A percentile compares a stretch with the other conserved stretches of the same genome.
Conservation (phyloP, 2,329 filamentous ascomycete species). For the Dactylonectria macrodidyma region DNA sequence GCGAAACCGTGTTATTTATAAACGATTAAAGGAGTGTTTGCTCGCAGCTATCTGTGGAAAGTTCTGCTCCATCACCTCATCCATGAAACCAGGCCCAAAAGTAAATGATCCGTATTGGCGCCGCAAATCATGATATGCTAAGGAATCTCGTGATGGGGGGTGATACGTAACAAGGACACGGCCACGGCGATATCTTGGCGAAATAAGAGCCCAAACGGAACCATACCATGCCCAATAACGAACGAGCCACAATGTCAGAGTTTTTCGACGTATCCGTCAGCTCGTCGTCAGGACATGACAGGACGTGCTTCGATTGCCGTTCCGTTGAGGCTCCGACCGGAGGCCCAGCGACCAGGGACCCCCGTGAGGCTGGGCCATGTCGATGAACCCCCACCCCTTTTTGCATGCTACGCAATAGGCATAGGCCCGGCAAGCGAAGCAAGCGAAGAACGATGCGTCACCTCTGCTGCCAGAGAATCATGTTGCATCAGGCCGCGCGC, state of each 20-base stretch:
- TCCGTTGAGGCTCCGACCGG: constrained; percentile 26
- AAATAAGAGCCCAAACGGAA: constrained; percentile 22
- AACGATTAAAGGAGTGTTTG: constrained; percentile 1
- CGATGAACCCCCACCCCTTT: constrained; percentile 22
- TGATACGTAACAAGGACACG: constrained; percentile 24
- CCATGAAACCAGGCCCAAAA: constrained; percentile 1
- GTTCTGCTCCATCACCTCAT: constrained; percentile 7
- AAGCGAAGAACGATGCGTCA: constrained; percentile 15
- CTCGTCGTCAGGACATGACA: neutral
- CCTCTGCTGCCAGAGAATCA: constrained; percentile 18
- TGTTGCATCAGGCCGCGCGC: constrained; percentile 27
- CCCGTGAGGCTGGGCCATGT: constrained; percentile 4
- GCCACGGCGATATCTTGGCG: constrained; percentile 26
- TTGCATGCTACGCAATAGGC: neutral
- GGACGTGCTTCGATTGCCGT: constrained; percentile 21
- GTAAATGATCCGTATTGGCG: neutral
- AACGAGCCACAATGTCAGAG: constrained; percentile 1
- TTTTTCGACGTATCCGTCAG: constrained; percentile 10
- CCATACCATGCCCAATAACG: constrained; percentile 18
- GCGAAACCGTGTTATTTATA: constrained; percentile 19
- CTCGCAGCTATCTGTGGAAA: constrained; percentile 16
- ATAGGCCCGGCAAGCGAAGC: constrained; percentile 9
- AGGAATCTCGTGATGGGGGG: constrained; percentile 25
- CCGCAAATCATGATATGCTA: constrained; percentile 26
- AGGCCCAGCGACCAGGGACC: constrained; percentile 12